Conservation (phyloP, 331 rosid genomes). For the Prunus yedoensis region DNA sequence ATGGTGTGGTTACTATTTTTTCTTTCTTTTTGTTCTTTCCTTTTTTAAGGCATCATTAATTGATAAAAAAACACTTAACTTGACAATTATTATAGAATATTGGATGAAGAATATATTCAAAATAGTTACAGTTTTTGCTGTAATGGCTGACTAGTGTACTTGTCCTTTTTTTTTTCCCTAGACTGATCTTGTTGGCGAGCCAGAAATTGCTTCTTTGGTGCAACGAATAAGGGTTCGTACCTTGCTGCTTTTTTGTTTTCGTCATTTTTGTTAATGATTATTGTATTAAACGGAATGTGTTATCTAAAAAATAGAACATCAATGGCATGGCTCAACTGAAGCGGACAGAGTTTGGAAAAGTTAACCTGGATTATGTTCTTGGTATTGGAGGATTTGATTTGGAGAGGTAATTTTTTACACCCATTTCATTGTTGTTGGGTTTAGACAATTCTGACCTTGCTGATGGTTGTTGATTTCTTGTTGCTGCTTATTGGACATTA, state of each 20-base stretch:
- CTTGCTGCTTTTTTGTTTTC: constrained; percentile 13
- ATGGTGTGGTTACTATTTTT: neutral
- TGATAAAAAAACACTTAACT: neutral
- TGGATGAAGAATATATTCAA: neutral
- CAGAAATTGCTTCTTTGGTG: constrained; percentile 67
- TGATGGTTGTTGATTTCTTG: neutral
- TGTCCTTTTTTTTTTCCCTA: constrained; percentile 32
- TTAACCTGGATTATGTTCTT: constrained; percentile 92
- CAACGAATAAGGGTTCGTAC: constrained; percentile 77
- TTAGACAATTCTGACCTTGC: neutral
- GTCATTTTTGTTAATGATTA: constrained; percentile 8
- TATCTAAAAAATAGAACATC: constrained; percentile 50
- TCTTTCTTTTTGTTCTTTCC: too few species aligned
- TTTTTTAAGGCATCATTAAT: neutral
- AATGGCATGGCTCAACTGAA: constrained; percentile 80
- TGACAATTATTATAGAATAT: neutral
- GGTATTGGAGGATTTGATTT: constrained; percentile 97
- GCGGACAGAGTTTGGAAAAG: constrained; percentile 88
- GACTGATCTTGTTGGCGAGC: constrained; percentile 92
- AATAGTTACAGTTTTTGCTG: constrained; percentile 16
- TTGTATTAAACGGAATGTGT: constrained; percentile 7
- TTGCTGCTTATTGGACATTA: constrained; percentile 15
- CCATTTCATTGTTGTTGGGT: constrained; percentile 26
- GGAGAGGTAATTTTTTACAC: constrained; percentile 68
- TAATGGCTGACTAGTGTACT: constrained; percentile 16